A percentile compares a stretch with the other conserved stretches of the same genome.
phyloP scores from a whole-genome alignment of 805 yeast species.

The Candida boleticola region DNA sequence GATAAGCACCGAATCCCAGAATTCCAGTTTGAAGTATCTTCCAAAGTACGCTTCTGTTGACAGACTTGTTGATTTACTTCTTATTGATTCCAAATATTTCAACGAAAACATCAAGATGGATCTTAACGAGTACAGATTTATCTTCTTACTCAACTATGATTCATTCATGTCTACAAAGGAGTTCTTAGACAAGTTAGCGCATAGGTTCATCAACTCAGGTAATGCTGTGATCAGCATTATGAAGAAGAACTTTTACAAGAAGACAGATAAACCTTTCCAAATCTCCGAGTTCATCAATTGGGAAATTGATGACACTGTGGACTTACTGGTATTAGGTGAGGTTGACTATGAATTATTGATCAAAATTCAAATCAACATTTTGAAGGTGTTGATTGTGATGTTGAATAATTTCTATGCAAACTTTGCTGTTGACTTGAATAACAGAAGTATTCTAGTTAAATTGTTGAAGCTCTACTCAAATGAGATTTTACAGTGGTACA shows the following conservation, averaged over 20 bases:
- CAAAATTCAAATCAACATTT: conserved; percentile 76
- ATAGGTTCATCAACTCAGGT: conserved; percentile 41
- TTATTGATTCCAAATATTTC: conserved; percentile 66
- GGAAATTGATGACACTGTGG: conserved; percentile 41
- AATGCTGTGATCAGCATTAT: conserved; percentile 44
- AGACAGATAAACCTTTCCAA: conserved; percentile 10
- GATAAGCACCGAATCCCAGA: neutral
- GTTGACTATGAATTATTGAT: conserved; percentile 67
- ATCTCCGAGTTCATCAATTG: conserved; percentile 55
- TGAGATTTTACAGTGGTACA: conserved; percentile 54
- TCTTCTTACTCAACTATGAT: conserved; percentile 40
- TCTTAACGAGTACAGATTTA: conserved; percentile 39
- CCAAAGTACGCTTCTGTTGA: conserved; percentile 63
- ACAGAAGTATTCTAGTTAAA: conserved; percentile 59
- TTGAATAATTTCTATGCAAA: conserved; percentile 72
- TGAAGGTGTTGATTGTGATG: conserved; percentile 72
- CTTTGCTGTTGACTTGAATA: conserved; percentile 64
- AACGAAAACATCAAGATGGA: conserved; percentile 32
- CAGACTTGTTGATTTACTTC: conserved; percentile 74
- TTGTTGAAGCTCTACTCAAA: conserved; percentile 66
- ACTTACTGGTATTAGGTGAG: conserved; percentile 41
- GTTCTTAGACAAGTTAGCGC: conserved; percentile 38
- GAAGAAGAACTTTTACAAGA: conserved; percentile 27
- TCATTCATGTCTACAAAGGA: conserved; percentile 40
- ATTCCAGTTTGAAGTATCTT: conserved; percentile 21